phyloP scores from a whole-genome alignment of 106 monocot genomes.

The Hemerocallis citrina region DNA sequence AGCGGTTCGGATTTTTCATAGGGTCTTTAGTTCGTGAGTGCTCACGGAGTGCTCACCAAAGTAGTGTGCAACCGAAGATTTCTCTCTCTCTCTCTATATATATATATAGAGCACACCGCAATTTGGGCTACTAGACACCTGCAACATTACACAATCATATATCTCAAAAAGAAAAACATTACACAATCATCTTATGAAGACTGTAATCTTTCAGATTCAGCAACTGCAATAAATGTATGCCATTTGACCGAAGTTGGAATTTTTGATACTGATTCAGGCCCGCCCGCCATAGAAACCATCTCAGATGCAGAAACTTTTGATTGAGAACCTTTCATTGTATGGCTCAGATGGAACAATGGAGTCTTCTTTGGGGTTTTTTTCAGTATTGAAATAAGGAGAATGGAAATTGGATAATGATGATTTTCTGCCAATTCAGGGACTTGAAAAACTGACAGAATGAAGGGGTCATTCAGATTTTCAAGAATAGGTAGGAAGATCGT shows the following conservation, averaged over 20 bases:
- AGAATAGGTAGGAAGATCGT: no score
- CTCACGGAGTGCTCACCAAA: no score
- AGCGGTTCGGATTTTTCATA: no score
- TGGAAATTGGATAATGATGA: no score
- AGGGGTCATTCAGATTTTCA: no score
- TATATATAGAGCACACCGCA: conserved; percentile 8
- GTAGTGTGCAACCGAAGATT: no score
- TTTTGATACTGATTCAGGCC: conserved; percentile 2
- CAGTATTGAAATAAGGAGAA: no score
- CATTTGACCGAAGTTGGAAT: conserved; percentile 1
- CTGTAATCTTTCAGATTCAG: conserved; percentile 39
- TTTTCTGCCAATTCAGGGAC: no score
- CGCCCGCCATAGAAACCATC: conserved; percentile 20
- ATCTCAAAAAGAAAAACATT: no score
- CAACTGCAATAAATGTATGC: conserved; percentile 18
- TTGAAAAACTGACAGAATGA: no score
- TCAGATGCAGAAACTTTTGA: conserved; percentile 36
- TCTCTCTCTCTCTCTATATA: no score
- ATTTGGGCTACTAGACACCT: conserved; percentile 6
- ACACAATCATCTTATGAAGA: conserved; percentile 14
- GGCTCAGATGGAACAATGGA: conserved; percentile 6
- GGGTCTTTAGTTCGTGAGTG: no score
- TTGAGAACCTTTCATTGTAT: conserved; percentile 13
- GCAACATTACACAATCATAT: conserved; percentile 7
- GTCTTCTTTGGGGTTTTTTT: conserved; percentile 20